Base-by-base conservation (phyloP, 257 asterid genomes). In the Schizonepeta tenuifolia region DNA sequence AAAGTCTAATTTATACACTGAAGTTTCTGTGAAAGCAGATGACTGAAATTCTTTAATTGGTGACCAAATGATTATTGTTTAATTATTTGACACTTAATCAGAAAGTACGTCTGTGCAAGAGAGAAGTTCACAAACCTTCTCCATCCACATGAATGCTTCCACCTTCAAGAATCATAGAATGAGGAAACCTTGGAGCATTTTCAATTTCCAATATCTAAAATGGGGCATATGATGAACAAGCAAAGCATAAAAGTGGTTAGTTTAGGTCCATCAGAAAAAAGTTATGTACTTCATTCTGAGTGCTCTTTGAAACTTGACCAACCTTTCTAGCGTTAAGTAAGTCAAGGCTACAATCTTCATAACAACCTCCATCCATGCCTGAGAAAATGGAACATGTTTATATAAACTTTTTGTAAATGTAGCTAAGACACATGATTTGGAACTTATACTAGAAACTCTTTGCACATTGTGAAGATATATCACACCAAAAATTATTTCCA, bases 91-190 rank as follows among this genome's bases (percentile, higher is more conserved):
- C 33, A 28, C 33, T 28, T 28, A 28, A 28, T 61, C 11, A 17
- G 65, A 63, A 57, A 53, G 43, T 18, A 65, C 5, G 43, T 15
- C 44, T 22, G 58, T 18, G 28, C 40, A 38, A 31, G 36, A 57
- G 22, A 57, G 13, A 71, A 63, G 77, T 41, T 15, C 15, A n/a
- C 36, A 21, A 44, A 91, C 99, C 99, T 84, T 91, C 95, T 63
- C 99, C 97, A 72, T 94, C 99, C 9, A 91, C 98, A 63, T 94
- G 99, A 80, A 94, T 87, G 87, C 99, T 91, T 76, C 99, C 99
- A 64, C 99, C 99, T 90, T 94, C 99, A 69, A 94, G 95, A 79
- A 94, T 75, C 80, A 91, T 81, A 43, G 95, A 76, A 26, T 91
- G 95, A n/a, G 86, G 75, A 86, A 94, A 94, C 86, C 90, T 86